phyloP scores from a whole-genome alignment of 2,329 filamentous ascomycete species.

The Clonostachys chloroleuca region DNA sequence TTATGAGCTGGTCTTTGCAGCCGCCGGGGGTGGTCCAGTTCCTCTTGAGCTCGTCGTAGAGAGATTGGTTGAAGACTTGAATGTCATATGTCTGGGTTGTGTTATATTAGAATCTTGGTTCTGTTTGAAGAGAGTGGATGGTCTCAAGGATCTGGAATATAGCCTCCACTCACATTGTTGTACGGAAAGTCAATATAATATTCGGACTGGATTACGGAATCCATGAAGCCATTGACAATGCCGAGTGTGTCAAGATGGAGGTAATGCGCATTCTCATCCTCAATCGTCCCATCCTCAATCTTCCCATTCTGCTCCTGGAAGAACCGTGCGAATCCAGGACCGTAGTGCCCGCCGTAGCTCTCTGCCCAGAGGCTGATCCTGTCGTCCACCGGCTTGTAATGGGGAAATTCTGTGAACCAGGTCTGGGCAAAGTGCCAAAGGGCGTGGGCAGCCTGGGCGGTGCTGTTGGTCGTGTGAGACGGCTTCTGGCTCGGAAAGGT shows the following conservation, averaged over 20 bases:
- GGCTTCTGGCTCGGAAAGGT: constrained; percentile 21
- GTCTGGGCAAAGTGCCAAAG: constrained; percentile 65
- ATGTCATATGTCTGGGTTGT: constrained; percentile 47
- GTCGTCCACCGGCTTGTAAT: constrained; percentile 47
- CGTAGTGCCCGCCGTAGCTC: constrained; percentile 68
- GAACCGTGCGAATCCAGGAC: constrained; percentile 53
- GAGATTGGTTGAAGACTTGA: constrained; percentile 45
- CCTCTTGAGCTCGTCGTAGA: constrained; percentile 16
- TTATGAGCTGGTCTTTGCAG: constrained; percentile 46
- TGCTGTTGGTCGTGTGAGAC: constrained; percentile 37
- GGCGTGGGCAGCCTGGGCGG: constrained; percentile 47
- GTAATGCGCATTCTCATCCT: constrained; percentile 38
- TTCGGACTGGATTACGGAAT: constrained; percentile 55
- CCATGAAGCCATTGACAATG: constrained; percentile 67
- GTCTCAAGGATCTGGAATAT: background rate
- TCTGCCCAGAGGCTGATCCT: constrained; percentile 64
- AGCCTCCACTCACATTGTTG: constrained; percentile 46
- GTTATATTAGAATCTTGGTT: background rate
- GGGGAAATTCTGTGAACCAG: constrained; percentile 52
- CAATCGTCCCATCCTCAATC: constrained; percentile 18
- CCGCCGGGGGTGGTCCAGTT: constrained; percentile 30
- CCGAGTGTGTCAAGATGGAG: constrained; percentile 56
- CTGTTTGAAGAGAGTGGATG: constrained; percentile 41
- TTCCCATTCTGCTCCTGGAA: constrained; percentile 60
- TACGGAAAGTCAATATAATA: constrained; percentile 52